A percentile compares a stretch with the other conserved stretches of the same genome.
These are phyloP conservation scores for Nakazawaea populi DNA, from an alignment of 805 yeast genomes.

Conservation along the genomic window DNA sequence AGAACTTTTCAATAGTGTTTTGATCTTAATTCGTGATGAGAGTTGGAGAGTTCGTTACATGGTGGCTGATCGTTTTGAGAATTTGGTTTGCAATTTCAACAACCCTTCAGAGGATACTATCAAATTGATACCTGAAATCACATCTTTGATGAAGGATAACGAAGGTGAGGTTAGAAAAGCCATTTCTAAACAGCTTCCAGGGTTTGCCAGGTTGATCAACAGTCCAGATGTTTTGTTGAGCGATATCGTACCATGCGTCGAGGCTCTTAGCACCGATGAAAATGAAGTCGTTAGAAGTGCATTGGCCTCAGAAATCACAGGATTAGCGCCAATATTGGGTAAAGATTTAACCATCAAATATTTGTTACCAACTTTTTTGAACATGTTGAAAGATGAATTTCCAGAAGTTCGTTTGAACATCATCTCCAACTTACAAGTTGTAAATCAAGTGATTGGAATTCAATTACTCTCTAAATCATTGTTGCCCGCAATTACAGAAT, in stretches of 20 bases:
- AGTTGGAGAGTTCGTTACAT: slow-evolving; percentile 98
- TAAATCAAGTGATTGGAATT: slow-evolving; percentile 92
- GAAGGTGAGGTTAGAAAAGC: slow-evolving; percentile 98
- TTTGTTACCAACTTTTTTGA: slow-evolving; percentile 80
- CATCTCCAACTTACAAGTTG: slow-evolving; percentile 85
- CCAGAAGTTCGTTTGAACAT: slow-evolving; percentile 95
- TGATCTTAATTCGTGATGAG: slow-evolving; percentile 75
- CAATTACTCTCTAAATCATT: slow-evolving; percentile 79
- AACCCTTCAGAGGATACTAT: slow-evolving; percentile 48
- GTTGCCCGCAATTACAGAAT: slow-evolving; percentile 91
- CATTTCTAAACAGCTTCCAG: slow-evolving; percentile 85
- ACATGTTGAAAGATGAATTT: slow-evolving; percentile 93
- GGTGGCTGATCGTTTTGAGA: slow-evolving; percentile 91
- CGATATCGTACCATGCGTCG: slow-evolving; percentile 78
- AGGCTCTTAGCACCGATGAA: slow-evolving; percentile 80
- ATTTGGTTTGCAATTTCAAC: slow-evolving; percentile 60
- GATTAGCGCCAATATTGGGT: slow-evolving; percentile 79
- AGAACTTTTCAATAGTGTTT: slow-evolving; percentile 58
- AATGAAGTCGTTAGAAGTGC: slow-evolving; percentile 93
- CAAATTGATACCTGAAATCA: slow-evolving; percentile 63
- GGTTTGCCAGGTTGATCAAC: slow-evolving; percentile 49
- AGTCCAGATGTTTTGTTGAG: slow-evolving; percentile 42
- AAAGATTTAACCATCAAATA: slow-evolving; percentile 78
- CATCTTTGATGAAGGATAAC: slow-evolving; percentile 76
- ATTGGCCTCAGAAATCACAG: slow-evolving; percentile 81